A percentile compares a stretch with the other conserved stretches of the same genome.
Evolutionary conservation across 1,284 basidiomycete species (phyloP).

Genomic region (Microstroma glucosiphilum): DNA sequence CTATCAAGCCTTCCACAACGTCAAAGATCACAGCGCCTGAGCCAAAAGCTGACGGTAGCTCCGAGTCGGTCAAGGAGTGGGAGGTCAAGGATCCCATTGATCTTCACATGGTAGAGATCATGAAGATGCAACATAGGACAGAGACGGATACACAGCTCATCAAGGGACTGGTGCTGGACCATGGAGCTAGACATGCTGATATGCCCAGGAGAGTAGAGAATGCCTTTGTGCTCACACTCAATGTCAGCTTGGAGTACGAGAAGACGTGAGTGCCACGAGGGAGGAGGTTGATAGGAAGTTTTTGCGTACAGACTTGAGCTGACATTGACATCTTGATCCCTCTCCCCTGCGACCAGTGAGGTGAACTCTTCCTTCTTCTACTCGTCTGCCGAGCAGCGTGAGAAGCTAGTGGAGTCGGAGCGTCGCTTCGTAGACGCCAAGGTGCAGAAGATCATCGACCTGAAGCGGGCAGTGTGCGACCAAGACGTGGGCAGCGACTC

Average conservation of each 20-base stretch:
- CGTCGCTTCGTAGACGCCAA: conserved; percentile 89
- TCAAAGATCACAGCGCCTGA: conserved; percentile 26
- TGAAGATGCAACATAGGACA: conserved; percentile 99
- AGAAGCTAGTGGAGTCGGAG: conserved; percentile 97
- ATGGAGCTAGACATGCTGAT: conserved; percentile 94
- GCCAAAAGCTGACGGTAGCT: conserved; percentile 34
- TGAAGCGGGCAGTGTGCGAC: conserved; percentile 90
- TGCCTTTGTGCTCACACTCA: conserved; percentile 88
- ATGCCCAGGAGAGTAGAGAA: conserved; percentile 99
- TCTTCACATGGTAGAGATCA: conserved; percentile 98
- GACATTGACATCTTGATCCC: no score
- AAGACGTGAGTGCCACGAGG: conserved; percentile 66
- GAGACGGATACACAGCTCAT: conserved; percentile 97
- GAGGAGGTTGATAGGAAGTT: conserved; percentile 44
- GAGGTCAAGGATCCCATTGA: conserved; percentile 67
- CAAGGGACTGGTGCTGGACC: conserved; percentile 83
- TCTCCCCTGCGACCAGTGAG: conserved; percentile 55
- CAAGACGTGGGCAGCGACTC: conserved; percentile 28
- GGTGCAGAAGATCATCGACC: conserved; percentile 90
- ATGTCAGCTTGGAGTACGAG: conserved; percentile 97
- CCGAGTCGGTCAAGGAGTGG: conserved; percentile 42
- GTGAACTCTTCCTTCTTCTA: conserved; percentile 99
- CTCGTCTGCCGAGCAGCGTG: conserved; percentile 93
- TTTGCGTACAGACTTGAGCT: background rate
- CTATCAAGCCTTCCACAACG: conserved; percentile 60